Evolutionary conservation across 2,329 filamentous ascomycete species (phyloP).

Genomic region (Catunica adiposa): DNA sequence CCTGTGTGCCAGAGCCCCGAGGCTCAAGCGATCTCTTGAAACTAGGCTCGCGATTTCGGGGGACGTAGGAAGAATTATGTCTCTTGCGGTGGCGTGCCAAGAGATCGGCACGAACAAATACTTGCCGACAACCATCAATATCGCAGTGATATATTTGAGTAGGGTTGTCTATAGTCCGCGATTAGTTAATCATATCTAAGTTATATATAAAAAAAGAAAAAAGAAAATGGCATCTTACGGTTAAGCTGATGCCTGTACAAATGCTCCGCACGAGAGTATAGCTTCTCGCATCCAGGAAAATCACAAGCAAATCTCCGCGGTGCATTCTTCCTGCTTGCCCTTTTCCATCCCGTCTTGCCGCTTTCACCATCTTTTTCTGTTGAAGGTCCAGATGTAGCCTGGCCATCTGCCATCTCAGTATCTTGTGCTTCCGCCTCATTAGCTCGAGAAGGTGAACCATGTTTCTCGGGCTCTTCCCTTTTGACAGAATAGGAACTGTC

Average conservation of each 20-base stretch:
- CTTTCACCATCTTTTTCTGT: neutral
- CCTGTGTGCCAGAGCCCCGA: neutral
- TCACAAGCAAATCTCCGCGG: slow-evolving; percentile 43
- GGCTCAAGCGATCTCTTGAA: neutral
- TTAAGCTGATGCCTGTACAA: slow-evolving; percentile 70
- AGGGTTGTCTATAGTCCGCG: slow-evolving; percentile 39
- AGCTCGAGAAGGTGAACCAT: no score
- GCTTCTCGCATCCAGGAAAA: slow-evolving; percentile 57
- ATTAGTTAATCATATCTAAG: slow-evolving; percentile 14
- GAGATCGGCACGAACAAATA: slow-evolving; percentile 65
- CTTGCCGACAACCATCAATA: slow-evolving; percentile 54
- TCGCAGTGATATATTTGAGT: slow-evolving; percentile 69
- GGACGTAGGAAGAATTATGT: slow-evolving; percentile 39
- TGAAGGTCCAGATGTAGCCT: neutral
- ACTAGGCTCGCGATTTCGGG: slow-evolving; percentile 30
- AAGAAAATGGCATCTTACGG: slow-evolving; percentile 31
- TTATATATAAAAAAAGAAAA: slow-evolving; percentile 1
- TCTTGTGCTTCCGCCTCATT: neutral
- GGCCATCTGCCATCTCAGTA: neutral
- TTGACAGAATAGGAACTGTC: no score
- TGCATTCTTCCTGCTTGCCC: slow-evolving; percentile 35
- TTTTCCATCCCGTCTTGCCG: slow-evolving; percentile 18
- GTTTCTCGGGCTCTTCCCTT: no score
- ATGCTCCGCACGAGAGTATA: slow-evolving; percentile 67
- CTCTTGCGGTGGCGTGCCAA: slow-evolving; percentile 52